Base-by-base conservation (phyloP, 164 flowering plant genomes). In the Vitis rotundifolia region DNA sequence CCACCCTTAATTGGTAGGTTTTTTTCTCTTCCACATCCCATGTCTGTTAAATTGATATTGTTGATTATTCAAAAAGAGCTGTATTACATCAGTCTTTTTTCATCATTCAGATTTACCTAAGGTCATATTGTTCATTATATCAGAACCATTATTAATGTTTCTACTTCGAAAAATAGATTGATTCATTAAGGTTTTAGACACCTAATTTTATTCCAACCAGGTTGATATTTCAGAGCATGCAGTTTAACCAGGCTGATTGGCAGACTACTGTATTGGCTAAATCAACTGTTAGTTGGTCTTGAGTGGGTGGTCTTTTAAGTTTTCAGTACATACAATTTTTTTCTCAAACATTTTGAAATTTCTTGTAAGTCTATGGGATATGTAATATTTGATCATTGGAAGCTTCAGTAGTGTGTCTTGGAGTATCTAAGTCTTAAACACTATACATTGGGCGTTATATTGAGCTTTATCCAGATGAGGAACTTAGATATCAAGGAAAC, bases 201-300 rank as follows among this genome's bases (percentile, higher is more conserved):
- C 61, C 61, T 16, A 59, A 59, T 16, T 26, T 22, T 59, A 59
- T 59, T 59, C 59, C 28, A 59, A 11, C 44, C 13, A n/a, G 59
- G 59, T 57, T 56, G 59, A 7, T 56, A 13, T 56, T 4, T 19
- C 2, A 56, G 19, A 56, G 26, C 16, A 9, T 56, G 26, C 59
- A 15, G 56, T 53, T 53, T 53, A 53, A 53, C 15, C 56, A 56
- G 2, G 19, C 59, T 56, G 11, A 56, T 8, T 56, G 16, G 56
- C 56, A 14, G n/a, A 13, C 2, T 53, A 53, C 5, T 53, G 18
- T 9, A 16, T 19, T 22, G 26, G 26, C 26, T 2, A 9, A 16
- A 56, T 22, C 59, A 13, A 12, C 18, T 53, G 44, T 37, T 37
- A 37, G 0, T 37, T 37, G 0, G 7, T 22, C 26, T 22, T 22